Evolutionary conservation across 768 basidiomycete genomes (phyloP).

Genomic region (Kwoniella sp.): DNA sequence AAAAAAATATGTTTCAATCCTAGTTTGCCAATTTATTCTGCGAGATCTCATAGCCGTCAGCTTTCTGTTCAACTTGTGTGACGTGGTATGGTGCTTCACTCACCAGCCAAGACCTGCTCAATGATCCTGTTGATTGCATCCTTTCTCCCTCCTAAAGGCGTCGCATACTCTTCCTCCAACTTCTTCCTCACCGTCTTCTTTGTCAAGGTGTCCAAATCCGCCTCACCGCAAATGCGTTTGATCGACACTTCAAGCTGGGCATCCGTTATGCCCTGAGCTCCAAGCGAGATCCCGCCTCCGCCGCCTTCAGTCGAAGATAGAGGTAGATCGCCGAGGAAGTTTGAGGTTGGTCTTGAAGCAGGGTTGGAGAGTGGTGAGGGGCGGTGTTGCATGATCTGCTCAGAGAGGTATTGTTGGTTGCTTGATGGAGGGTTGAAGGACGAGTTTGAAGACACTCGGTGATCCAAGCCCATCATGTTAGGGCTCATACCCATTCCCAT

Average conservation of each 20-base stretch:
- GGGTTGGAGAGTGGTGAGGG: constrained; percentile 3
- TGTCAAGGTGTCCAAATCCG: constrained; percentile 86
- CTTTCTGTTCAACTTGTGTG: too few relatives aligned
- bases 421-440: constrained; percentile 11
- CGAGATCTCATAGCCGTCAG: neutral
- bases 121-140: constrained; percentile 55
- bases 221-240: constrained; percentile 69
- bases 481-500: constrained; percentile 7
- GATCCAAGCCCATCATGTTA: constrained; percentile 24
- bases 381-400: constrained; percentile 1
- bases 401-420: constrained; percentile 2
- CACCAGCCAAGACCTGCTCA: constrained; percentile 47
- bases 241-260: constrained; percentile 59
- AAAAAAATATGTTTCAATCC: too few relatives aligned
- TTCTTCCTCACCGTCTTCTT: constrained; percentile 85
- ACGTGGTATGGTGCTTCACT: neutral
- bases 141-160: constrained; percentile 63
- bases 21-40: too few relatives aligned
- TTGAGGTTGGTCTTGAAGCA: constrained; percentile 21
- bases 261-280: constrained; percentile 44
- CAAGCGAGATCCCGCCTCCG: constrained; percentile 15
- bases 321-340: constrained; percentile 33
- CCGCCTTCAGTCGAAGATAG: neutral
- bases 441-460: constrained; percentile 12
- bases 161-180: constrained; percentile 78